Evolutionary conservation across 225 moss, liverwort and hornwort genomes (phyloP).

Genomic region (Climacium dendroides): DNA sequence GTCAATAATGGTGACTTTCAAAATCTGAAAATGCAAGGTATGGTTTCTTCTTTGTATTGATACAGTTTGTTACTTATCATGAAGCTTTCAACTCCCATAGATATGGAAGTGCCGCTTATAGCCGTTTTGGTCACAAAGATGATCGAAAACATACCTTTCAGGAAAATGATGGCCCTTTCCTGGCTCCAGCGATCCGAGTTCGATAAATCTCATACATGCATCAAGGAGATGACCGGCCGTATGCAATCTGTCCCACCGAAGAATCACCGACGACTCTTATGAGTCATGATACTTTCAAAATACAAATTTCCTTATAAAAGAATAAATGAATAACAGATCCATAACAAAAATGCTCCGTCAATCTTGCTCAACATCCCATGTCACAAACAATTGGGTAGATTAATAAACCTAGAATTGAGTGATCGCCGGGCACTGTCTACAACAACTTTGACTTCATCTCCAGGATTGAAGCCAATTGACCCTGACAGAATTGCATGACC

Average conservation of each 20-base stretch:
- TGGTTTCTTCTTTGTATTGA: background rate
- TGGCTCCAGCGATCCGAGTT: conserved; percentile 41
- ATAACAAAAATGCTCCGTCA: background rate
- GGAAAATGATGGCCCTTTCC: conserved; percentile 73
- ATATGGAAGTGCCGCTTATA: background rate
- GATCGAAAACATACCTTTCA: conserved; percentile 28
- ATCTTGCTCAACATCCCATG: background rate
- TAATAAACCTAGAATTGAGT: conserved; percentile 48
- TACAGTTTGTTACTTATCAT: background rate
- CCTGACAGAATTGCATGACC: background rate
- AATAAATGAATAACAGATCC: background rate
- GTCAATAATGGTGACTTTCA: background rate
- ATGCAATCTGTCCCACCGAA: conserved; percentile 38
- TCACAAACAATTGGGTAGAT: background rate
- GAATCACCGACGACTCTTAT: background rate
- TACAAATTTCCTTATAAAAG: background rate
- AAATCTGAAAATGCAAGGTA: background rate
- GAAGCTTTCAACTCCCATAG: background rate
- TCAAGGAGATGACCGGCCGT: conserved; percentile 77
- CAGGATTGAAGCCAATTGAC: conserved; percentile 19
- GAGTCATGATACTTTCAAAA: background rate
- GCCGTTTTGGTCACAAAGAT: background rate
- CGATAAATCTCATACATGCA: conserved; percentile 46
- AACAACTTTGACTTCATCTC: conserved; percentile 31
- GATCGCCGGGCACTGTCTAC: conserved; percentile 40